These are phyloP conservation scores for Nitzschia putrida DNA, from an alignment of 108 stramenopile species.

Conservation along the genomic window DNA sequence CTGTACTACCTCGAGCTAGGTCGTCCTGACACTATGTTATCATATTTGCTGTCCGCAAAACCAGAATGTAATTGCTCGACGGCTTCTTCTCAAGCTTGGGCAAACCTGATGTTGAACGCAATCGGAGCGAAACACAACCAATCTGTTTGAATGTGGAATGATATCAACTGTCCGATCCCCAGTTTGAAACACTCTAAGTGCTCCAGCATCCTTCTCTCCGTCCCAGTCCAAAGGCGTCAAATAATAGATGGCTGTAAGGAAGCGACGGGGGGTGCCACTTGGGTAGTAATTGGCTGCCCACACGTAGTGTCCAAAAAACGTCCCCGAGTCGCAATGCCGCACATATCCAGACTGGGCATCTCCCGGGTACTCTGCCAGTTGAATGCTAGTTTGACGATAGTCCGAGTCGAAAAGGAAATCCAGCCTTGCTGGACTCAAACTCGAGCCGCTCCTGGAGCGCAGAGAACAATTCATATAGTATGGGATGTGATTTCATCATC, in stretches of 20 bases:
- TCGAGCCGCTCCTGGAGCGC: too few species aligned
- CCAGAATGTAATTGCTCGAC: conserved; percentile 75
- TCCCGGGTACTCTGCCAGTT: conserved; percentile 64
- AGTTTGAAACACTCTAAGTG: conserved; percentile 45
- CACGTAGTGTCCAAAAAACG: too few species aligned
- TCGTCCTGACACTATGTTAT: too few species aligned
- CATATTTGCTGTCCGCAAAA: conserved; percentile 45
- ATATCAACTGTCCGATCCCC: conserved; percentile 24
- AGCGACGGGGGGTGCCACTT: conserved; percentile 24
- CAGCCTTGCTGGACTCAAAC: too few species aligned
- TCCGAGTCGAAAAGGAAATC: conserved; percentile 30
- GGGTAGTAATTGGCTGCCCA: too few species aligned
- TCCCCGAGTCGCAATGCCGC: conserved; percentile 53
- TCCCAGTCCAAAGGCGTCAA: conserved; percentile 61
- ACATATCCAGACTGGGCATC: conserved; percentile 59
- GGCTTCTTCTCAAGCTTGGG: conserved; percentile 51
- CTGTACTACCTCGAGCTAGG: too few species aligned
- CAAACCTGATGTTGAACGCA: conserved; percentile 67
- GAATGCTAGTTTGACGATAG: conserved; percentile 53
- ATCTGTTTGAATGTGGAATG: conserved; percentile 50
- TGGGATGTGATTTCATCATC: too few species aligned
- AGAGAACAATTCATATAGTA: too few species aligned
- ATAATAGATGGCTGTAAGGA: conserved; percentile 73
- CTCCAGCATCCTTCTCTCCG: conserved; percentile 57
- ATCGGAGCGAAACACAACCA: conserved; percentile 75